Evolutionary conservation across 1,139 yeast species (phyloP), one percentile per base, ranked within the genome.

Genomic region (Nadsonia starkeyi-henricii): DNA sequence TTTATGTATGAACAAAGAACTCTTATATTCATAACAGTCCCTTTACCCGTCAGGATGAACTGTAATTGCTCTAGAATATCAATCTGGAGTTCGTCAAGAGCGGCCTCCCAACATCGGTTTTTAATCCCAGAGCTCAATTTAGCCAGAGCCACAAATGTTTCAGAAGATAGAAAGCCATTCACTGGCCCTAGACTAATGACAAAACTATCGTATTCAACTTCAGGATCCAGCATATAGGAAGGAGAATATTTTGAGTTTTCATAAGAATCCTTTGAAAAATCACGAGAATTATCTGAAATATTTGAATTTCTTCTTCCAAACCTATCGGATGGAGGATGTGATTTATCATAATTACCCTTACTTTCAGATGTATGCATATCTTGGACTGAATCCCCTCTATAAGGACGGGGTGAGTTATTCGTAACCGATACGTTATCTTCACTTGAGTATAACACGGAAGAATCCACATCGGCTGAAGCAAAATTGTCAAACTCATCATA

Each of bases 31-130:
- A 64, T 62, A 1, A 72, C 66, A 26, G 65, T 59, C 2, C 73
- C 67, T 1, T 65, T 57, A 1, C 71, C 67, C 9, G 62, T 57
- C 48, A 75, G 63, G 20, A 58, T 54, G 41, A 56, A 58, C 30
- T 70, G 60, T 12, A 55, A 55, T 33, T 69, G 65, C 41, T 62
- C 63, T 13, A 85, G 69, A 2, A 82, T 75, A n/a, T 76, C 74
- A 23, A 76, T 64, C 52, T 88, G 94, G 20, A 86, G 64, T 19
- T 63, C 60, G 60, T 89, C 96, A 61, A 88, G 67, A 1, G 78
- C 65, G 7, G 72, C 68, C 23, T 71, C 70, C 44, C 79, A 58
- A 3, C 65, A 47, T 62, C 48, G 49, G 30, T 52, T 50, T 4
- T 55, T 57, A 8, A 55, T 26, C 3, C 56, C 52, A 17, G 55